Conservation (phyloP, 345 rosid species). For the Eucalyptus curtisii region DNA sequence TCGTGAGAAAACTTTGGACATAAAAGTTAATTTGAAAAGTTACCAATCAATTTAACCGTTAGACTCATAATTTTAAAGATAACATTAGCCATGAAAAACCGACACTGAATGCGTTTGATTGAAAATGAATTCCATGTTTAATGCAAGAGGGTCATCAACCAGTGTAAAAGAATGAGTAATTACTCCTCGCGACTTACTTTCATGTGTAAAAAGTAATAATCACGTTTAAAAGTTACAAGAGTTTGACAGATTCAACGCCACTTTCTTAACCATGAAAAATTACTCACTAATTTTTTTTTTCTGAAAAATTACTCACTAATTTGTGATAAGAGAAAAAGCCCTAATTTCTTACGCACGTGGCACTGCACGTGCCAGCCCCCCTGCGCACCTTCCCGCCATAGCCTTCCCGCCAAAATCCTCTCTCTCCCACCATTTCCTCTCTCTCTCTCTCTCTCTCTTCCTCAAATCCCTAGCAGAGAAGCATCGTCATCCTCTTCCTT, state of each 20-base stretch:
- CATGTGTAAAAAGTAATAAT: not conserved
- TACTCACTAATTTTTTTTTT: not conserved
- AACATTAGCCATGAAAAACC: not conserved
- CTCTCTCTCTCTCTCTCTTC: not conserved
- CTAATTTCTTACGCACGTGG: not conserved
- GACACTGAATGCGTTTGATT: accelerated
- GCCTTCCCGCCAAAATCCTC: conserved; percentile 13
- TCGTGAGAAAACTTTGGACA: not conserved
- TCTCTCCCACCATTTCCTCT: not conserved
- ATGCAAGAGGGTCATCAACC: not conserved
- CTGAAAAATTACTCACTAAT: not conserved
- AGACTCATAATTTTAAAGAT: not conserved
- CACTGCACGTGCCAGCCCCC: not conserved
- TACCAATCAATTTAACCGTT: not conserved
- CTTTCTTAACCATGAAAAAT: not conserved
- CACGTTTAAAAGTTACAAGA: not conserved
- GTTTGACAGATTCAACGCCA: not conserved
- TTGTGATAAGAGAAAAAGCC: not conserved
- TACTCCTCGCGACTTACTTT: not conserved
- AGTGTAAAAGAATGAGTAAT: no score
- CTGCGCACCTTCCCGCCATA: conserved; percentile 1
- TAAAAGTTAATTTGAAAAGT: not conserved
- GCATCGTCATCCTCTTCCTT: not conserved
- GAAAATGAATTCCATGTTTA: not conserved
- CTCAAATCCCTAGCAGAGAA: not conserved